These are phyloP conservation scores for Alternaria gaisen DNA, from an alignment of 2,329 filamentous ascomycete genomes.

Conservation along the genomic window DNA sequence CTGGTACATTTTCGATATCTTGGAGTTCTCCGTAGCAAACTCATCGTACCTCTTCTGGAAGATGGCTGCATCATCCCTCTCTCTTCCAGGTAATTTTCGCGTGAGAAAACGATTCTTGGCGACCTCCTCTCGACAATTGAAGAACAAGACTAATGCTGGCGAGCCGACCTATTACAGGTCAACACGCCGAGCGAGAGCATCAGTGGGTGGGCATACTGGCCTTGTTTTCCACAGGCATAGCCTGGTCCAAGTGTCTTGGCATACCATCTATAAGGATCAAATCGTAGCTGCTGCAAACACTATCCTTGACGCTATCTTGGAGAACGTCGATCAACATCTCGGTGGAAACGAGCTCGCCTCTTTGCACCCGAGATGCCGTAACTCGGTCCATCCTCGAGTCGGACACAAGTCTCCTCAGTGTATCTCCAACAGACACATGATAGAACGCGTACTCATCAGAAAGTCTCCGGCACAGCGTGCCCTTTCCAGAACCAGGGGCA, in stretches of 20 bases:
- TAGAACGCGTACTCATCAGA: slow-evolving; percentile 23
- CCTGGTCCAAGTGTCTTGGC: slow-evolving; percentile 11
- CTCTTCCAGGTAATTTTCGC: slow-evolving; percentile 13
- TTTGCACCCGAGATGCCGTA: not conserved
- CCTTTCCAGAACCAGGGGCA: slow-evolving; percentile 44
- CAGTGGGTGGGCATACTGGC: not conserved
- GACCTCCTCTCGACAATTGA: slow-evolving; percentile 7
- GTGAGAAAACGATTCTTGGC: slow-evolving; percentile 12
- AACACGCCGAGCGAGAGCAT: not conserved
- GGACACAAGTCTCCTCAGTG: slow-evolving; percentile 4
- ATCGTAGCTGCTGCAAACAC: not conserved
- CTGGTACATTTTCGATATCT: slow-evolving; percentile 2
- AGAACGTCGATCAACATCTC: not conserved
- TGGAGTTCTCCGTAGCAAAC: slow-evolving; percentile 1
- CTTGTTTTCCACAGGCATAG: slow-evolving; percentile 6
- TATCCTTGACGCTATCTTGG: not conserved
- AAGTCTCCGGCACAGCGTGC: slow-evolving; percentile 39
- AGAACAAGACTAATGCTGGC: slow-evolving; percentile 12
- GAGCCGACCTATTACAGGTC: not conserved
- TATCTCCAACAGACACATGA: slow-evolving; percentile 44
- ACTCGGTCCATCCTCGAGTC: not conserved
- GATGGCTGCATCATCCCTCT: slow-evolving; percentile 8
- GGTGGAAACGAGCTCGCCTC: slow-evolving; percentile 4
- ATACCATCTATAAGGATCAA: slow-evolving; percentile 11
- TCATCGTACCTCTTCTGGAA: not conserved